Evolutionary conservation across 148 eudicot genomes (phyloP), one percentile per base, ranked within the genome.

Genomic region (Chenopodium suecicum): DNA sequence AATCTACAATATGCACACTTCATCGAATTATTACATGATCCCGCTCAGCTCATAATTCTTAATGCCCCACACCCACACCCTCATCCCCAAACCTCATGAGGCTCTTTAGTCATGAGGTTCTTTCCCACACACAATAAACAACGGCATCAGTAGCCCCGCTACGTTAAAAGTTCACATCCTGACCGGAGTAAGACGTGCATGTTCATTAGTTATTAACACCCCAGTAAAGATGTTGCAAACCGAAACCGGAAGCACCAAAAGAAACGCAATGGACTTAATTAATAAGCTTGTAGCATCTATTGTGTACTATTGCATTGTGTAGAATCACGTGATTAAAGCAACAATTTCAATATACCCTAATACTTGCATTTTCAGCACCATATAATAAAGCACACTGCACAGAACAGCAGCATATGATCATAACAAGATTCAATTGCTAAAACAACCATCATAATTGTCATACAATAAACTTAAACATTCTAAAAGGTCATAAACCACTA

Each of bases 1-100:
- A 82, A 31, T 66, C 73, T 23, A 79, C 77, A n/a, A 82, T 19
- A 37, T 37, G 20, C 48, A 41, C 8, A 66, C 3, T 41, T 19
- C 31, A 14, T 22, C 65, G 54, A n/a, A 9, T 13, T 32, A 34
- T 37, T 32, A 75, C 23, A 68, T n/a, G 46, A 7, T 48, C 20
- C 74, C 9, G 23, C 9, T 17, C 19, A 34, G 8, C 13, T 70
- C 60, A 46, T 22, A 20, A 75, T 54, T 29, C 46, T n/a, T 50
- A 58, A 16, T 46, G 4, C 66, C 79, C 31, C n/a, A 75, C 37
- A 44, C 79, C 31, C n/a, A 75, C 37, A 44, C 44, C 27, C 14
- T 9, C 27, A 16, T 23, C 8, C 27, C 31, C 46, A 47, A 73
- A 4, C 37, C 44, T 44, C 14, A 29, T 2, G 13, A 50, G 54